These are phyloP conservation scores for Ceratocystis albifundus DNA, from an alignment of 2,329 filamentous ascomycete species.

Conservation along the genomic window DNA sequence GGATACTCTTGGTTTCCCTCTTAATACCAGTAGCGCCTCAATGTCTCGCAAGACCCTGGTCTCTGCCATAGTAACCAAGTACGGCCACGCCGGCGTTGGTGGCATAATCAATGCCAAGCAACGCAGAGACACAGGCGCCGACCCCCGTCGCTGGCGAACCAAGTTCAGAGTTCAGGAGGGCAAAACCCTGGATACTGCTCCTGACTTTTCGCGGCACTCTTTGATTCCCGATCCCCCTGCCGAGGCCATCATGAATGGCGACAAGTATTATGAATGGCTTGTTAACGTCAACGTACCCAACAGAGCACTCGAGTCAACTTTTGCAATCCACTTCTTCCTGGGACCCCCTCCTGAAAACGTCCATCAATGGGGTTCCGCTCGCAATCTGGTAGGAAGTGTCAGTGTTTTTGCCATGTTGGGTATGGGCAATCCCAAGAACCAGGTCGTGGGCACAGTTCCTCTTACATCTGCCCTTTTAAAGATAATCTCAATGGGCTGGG, in stretches of 20 bases:
- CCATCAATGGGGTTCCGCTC: constrained; percentile 40
- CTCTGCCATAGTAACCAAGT: constrained; percentile 30
- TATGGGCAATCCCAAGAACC: constrained; percentile 24
- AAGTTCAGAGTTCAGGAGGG: constrained; percentile 23
- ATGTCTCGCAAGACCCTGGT: constrained; percentile 21
- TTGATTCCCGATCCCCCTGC: constrained; percentile 24
- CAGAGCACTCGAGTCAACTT: constrained; percentile 49
- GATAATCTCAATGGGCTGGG: constrained; percentile 31
- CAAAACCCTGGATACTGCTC: constrained; percentile 19
- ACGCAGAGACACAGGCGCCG: constrained; percentile 9
- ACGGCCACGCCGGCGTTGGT: constrained; percentile 36
- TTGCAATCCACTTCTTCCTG: constrained; percentile 55
- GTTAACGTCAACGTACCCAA: constrained; percentile 54
- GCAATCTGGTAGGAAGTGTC: constrained; percentile 51
- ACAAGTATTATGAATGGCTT: constrained; percentile 51
- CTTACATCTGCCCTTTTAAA: constrained; percentile 40
- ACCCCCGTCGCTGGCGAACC: constrained; percentile 12
- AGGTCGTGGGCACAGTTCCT: constrained; percentile 36
- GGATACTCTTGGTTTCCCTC: constrained; percentile 37
- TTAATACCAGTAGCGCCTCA: constrained; percentile 23
- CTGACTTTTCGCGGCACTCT: constrained; percentile 22
- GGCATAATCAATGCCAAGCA: constrained; percentile 42
- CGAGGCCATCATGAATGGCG: constrained; percentile 31
- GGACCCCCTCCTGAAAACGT: constrained; percentile 39
- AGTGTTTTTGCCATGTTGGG: constrained; percentile 40